Conservation (phyloP, 1,284 basidiomycete genomes). For the Leccinum insolens region DNA sequence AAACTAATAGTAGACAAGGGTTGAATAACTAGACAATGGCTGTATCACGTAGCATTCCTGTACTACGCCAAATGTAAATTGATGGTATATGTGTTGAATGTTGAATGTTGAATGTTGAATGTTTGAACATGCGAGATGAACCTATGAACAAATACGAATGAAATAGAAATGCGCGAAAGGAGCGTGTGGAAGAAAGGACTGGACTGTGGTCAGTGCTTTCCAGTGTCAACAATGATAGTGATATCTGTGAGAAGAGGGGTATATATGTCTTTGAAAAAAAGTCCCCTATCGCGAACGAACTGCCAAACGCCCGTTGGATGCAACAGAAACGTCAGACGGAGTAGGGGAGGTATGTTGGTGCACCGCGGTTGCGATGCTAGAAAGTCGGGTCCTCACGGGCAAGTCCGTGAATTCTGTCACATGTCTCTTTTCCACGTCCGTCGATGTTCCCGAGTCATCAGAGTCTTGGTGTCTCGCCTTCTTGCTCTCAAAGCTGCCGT, state of each 20-base stretch:
- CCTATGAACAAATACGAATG: constrained; percentile 31
- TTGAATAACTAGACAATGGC: constrained; percentile 15
- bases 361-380: constrained; percentile 48
- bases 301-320: constrained; percentile 31
- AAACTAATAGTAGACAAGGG: constrained; percentile 19
- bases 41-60: constrained; percentile 27
- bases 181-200: constrained; percentile 21
- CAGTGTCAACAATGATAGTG: constrained; percentile 20
- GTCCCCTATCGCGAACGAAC: constrained; percentile 25
- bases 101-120: constrained; percentile 22
- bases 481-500: constrained; percentile 43
- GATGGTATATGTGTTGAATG: constrained; percentile 32
- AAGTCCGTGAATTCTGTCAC: constrained; percentile 36
- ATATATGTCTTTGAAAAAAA: constrained; percentile 27
- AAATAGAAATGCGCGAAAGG: constrained; percentile 21
- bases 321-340: constrained; percentile 41
- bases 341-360: constrained; percentile 39
- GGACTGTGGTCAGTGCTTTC: constrained; percentile 18
- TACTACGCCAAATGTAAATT: constrained; percentile 23
- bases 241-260: constrained; percentile 24
- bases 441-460: constrained; percentile 38
- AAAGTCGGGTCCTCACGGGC: constrained; percentile 43
- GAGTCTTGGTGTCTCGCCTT: constrained; percentile 31
- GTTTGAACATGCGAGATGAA: constrained; percentile 20
- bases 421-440: constrained; percentile 32